phyloP scores from a whole-genome alignment of 345 rosid species.

The Brassica napus region Da-Ae NC_063447.1:52359001-52359500 shows the following conservation, averaged over 20 bases:
- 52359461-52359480: slow-evolving; percentile 75
- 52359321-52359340: slow-evolving; percentile 19
- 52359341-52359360: not conserved
- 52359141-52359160: slow-evolving; percentile 66
- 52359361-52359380: slow-evolving; percentile 85
- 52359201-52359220: slow-evolving; percentile 83
- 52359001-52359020: slow-evolving; percentile 73
- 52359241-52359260: slow-evolving; percentile 80
- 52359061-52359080: slow-evolving; percentile 71
- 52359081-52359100: slow-evolving; percentile 63
- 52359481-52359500: slow-evolving; percentile 88
- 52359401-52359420: slow-evolving; percentile 76
- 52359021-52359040: slow-evolving; percentile 99
- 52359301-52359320: not conserved
- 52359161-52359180: slow-evolving; percentile 94
- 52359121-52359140: slow-evolving; percentile 60
- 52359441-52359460: slow-evolving; percentile 78
- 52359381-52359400: slow-evolving; percentile 85
- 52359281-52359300: not conserved
- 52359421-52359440: slow-evolving; percentile 72
- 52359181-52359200: slow-evolving; percentile 71
- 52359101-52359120: slow-evolving; percentile 73
- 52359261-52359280: not conserved
- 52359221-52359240: slow-evolving; percentile 82
- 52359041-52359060: slow-evolving; percentile 78